Evolutionary conservation across 2,329 filamentous ascomycete species (phyloP).

Genomic region (Fusarium mundagurra): DNA sequence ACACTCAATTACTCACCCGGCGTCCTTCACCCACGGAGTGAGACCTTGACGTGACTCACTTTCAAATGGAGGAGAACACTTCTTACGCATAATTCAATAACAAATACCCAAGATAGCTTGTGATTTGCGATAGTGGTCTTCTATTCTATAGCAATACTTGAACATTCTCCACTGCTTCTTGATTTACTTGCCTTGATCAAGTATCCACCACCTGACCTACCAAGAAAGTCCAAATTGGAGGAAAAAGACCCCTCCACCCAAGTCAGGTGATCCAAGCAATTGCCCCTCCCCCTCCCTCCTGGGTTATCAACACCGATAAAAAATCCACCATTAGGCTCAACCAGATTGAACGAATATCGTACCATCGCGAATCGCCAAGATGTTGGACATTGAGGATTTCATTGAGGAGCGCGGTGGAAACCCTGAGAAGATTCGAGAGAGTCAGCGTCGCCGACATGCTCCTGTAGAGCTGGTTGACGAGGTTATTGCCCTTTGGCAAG

Average conservation of each 20-base stretch:
- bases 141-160: not conserved
- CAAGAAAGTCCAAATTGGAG: not conserved
- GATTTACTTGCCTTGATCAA: not conserved
- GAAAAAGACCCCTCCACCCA: conserved; percentile 24
- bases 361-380: conserved; percentile 49
- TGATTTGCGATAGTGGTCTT: not conserved
- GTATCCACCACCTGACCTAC: no score
- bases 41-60: not conserved
- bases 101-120: not conserved
- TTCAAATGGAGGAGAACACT: no score
- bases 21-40: not conserved
- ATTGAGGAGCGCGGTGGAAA: conserved; percentile 89
- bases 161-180: not conserved
- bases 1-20: not conserved
- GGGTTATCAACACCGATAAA: conserved; percentile 37
- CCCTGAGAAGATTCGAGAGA: conserved; percentile 90
- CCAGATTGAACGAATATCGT: conserved; percentile 23
- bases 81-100: no score
- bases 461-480: conserved; percentile 88
- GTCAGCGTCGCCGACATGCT: conserved; percentile 83
- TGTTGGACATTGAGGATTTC: conserved; percentile 83
- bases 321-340: conserved; percentile 35
- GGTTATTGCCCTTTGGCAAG: conserved; percentile 86
- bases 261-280: conserved; percentile 38
- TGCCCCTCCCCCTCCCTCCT: conserved; percentile 44